Conservation (phyloP, 2,329 filamentous ascomycete genomes). For the Endoconidiophora laricicola region DNA sequence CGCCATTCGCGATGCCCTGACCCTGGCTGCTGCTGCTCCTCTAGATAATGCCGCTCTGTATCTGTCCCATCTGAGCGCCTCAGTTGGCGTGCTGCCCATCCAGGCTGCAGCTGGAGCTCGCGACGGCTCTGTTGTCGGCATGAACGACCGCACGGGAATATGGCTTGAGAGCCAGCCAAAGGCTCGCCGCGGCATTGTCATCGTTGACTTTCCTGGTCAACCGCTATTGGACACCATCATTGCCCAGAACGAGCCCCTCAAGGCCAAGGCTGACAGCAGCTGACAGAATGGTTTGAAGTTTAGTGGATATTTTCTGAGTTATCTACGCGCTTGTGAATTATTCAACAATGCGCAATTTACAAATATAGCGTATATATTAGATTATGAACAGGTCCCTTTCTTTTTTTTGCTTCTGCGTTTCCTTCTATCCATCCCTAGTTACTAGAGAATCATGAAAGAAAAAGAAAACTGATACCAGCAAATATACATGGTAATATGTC, state of each 20-base stretch:
- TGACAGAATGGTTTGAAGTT: too few species aligned
- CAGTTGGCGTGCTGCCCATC: slow-evolving; percentile 31
- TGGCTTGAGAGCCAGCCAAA: slow-evolving; percentile 23
- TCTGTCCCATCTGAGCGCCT: slow-evolving; percentile 31
- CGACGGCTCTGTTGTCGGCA: slow-evolving; percentile 26
- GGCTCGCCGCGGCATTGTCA: slow-evolving; percentile 27
- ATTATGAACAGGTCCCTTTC: too few species aligned
- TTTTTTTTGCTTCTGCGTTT: too few species aligned
- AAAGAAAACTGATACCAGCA: too few species aligned
- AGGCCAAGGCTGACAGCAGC: neutral
- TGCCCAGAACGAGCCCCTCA: slow-evolving; percentile 23
- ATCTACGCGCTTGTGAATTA: too few species aligned
- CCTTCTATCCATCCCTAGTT: too few species aligned
- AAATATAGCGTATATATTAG: too few species aligned
- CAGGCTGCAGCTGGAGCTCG: slow-evolving; percentile 31
- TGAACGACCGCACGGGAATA: slow-evolving; percentile 32
- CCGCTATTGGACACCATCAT: slow-evolving; percentile 27
- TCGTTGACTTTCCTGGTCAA: slow-evolving; percentile 32
- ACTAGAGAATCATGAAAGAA: too few species aligned
- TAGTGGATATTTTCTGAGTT: too few species aligned
- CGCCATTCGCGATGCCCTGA: slow-evolving; percentile 26
- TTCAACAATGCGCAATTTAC: too few species aligned
- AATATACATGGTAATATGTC: too few species aligned
- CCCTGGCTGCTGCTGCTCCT: slow-evolving; percentile 20
- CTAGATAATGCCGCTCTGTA: slow-evolving; percentile 25